A percentile compares a stretch with the other conserved stretches of the same genome.
phyloP scores from a whole-genome alignment of 179 eudicot species.

The Gypsophila paniculata region DNA sequence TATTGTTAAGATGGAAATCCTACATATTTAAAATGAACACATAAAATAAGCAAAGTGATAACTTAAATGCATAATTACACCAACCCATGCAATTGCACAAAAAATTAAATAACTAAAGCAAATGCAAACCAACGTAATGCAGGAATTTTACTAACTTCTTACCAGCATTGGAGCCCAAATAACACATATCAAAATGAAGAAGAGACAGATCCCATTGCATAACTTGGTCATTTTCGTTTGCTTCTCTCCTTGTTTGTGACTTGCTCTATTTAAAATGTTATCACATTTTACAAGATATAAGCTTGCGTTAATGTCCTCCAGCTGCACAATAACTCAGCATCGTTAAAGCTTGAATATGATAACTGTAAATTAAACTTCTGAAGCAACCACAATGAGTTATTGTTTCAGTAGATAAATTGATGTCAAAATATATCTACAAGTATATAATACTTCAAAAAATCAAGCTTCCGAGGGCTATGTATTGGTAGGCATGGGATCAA shows the following conservation, averaged over 20 bases:
- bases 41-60: too few relatives aligned
- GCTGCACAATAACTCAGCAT: slow-evolving; percentile 33
- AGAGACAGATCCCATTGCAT: slow-evolving; percentile 92
- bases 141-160: slow-evolving; percentile 23
- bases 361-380: background rate
- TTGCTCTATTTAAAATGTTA: slow-evolving; percentile 69
- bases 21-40: too few relatives aligned
- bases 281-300: slow-evolving; percentile 98
- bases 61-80: too few relatives aligned
- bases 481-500: background rate
- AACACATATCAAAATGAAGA: slow-evolving; percentile 80
- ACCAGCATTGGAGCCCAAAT: slow-evolving; percentile 99
- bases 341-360: slow-evolving; percentile 10
- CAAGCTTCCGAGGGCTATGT: background rate
- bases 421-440: slow-evolving; percentile 1
- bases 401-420: background rate
- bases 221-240: slow-evolving; percentile 82
- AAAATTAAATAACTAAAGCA: background rate
- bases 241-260: slow-evolving; percentile 87
- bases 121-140: background rate
- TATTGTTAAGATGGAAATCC: too few relatives aligned
- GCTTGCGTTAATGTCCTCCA: slow-evolving; percentile 99
- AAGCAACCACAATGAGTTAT: background rate
- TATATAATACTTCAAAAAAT: slow-evolving; percentile 2
- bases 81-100: too few relatives aligned